Evolutionary conservation across 2,329 filamentous ascomycete species (phyloP).

Genomic region (Cercospora sp.): DNA sequence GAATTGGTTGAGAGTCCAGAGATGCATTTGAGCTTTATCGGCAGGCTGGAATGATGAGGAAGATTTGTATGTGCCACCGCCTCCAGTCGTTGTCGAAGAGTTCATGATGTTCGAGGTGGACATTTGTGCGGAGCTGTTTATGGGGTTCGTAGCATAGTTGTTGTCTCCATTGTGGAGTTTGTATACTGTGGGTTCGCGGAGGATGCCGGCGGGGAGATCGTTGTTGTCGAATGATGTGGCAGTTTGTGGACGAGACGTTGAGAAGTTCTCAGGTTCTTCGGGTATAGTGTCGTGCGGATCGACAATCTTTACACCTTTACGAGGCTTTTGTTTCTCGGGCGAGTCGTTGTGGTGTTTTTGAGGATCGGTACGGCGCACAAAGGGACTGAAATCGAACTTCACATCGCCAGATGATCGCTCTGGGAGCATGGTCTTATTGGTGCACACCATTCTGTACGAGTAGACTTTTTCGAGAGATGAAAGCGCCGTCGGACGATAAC

Average conservation of each 20-base stretch:
- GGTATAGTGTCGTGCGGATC: constrained; percentile 51
- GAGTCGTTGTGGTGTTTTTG: constrained; percentile 51
- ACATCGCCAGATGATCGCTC: constrained; percentile 68
- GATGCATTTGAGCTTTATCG: constrained; percentile 78
- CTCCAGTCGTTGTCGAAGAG: constrained; percentile 11
- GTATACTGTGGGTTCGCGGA: constrained; percentile 18
- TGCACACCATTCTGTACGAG: constrained; percentile 80
- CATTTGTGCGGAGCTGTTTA: constrained; percentile 39
- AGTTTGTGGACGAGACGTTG: constrained; percentile 16
- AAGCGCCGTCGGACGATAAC: constrained; percentile 84
- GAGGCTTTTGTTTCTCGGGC: constrained; percentile 51
- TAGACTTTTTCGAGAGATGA: constrained; percentile 93
- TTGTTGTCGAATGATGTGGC: constrained; percentile 16
- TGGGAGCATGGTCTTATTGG: constrained; percentile 76
- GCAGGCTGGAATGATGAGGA: constrained; percentile 50
- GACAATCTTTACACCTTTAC: constrained; percentile 71
- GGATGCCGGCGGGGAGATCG: constrained; percentile 14
- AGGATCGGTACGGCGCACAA: constrained; percentile 64
- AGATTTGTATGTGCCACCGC: neutral
- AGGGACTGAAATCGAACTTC: constrained; percentile 83
- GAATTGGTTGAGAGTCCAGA: constrained; percentile 86
- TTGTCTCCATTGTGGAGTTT: neutral
- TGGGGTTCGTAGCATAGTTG: neutral
- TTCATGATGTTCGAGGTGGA: neutral
- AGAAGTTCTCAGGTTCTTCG: constrained; percentile 7